Conservation (phyloP, 2,329 filamentous ascomycete species). For the Sclerotiophoma versabilis region DNA sequence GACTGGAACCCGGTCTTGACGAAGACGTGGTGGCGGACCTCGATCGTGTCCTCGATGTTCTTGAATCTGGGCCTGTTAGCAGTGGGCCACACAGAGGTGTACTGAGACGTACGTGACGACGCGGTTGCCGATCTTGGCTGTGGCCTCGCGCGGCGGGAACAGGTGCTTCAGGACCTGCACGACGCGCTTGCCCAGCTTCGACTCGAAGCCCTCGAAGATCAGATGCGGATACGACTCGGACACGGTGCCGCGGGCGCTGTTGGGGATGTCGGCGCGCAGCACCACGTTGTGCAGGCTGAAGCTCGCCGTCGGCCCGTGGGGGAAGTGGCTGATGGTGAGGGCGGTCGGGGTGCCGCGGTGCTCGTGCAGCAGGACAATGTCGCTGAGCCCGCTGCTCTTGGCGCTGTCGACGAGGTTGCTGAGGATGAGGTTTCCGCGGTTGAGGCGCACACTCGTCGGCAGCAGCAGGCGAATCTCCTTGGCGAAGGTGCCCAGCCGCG, state of each 20-base stretch:
- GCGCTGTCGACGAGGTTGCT: conserved; percentile 85
- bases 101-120: conserved; percentile 77
- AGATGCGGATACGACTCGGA: conserved; percentile 93
- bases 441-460: conserved; percentile 85
- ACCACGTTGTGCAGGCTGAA: conserved; percentile 94
- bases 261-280: conserved; percentile 89
- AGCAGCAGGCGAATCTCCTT: conserved; percentile 88
- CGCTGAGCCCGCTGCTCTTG: conserved; percentile 78
- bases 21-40: conserved; percentile 93
- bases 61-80: conserved; percentile 55
- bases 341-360: conserved; percentile 92
- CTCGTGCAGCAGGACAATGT: conserved; percentile 79
- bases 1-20: conserved; percentile 90
- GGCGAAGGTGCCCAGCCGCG: conserved; percentile 84
- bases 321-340: conserved; percentile 84
- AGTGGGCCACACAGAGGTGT: neutral
- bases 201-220: conserved; percentile 93
- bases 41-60: conserved; percentile 86
- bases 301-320: conserved; percentile 85
- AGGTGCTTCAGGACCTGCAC: conserved; percentile 92
- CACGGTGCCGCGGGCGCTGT: conserved; percentile 83
- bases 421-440: conserved; percentile 88
- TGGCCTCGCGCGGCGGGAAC: conserved; percentile 86
- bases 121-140: conserved; percentile 80
- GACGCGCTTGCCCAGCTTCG: conserved; percentile 78